phyloP scores from a whole-genome alignment of 768 basidiomycete genomes.

The Tulasnella sp. region DNA sequence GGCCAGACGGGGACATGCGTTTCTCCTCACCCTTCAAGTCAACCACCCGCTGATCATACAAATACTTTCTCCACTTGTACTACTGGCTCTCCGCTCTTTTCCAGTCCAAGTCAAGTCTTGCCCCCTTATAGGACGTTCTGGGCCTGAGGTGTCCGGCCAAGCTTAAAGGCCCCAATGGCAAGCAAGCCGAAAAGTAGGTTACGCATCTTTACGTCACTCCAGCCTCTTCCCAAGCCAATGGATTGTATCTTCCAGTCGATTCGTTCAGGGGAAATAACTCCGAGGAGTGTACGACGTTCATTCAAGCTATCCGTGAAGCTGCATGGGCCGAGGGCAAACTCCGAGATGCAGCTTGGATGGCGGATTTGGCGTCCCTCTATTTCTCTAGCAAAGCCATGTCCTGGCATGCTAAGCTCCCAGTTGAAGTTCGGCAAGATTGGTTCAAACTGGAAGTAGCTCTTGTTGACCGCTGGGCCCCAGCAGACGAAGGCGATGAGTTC shows the following conservation, averaged over 20 bases:
- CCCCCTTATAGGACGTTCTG: too few relatives aligned
- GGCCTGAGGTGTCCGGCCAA: too few relatives aligned
- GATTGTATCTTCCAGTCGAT: background rate
- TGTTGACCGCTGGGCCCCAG: background rate
- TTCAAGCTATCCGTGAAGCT: background rate
- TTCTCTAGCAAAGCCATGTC: background rate
- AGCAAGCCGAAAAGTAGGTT: background rate
- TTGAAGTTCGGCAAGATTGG: background rate
- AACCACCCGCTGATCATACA: too few relatives aligned
- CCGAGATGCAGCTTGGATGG: constrained; percentile 18
- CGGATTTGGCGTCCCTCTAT: background rate
- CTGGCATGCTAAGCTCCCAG: background rate
- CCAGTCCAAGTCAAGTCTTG: too few relatives aligned
- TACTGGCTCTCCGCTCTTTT: too few relatives aligned
- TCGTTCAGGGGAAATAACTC: background rate
- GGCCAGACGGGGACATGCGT: too few relatives aligned
- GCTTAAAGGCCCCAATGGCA: background rate
- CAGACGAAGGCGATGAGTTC: background rate
- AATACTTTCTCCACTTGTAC: too few relatives aligned
- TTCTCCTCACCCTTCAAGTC: too few relatives aligned
- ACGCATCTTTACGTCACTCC: background rate
- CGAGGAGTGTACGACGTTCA: background rate
- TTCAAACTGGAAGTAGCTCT: background rate
- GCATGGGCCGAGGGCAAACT: background rate
- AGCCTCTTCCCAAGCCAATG: background rate